Evolutionary conservation across 495 filamentous ascomycete genomes (phyloP).

Genomic region (Choiromyces venosus): DNA sequence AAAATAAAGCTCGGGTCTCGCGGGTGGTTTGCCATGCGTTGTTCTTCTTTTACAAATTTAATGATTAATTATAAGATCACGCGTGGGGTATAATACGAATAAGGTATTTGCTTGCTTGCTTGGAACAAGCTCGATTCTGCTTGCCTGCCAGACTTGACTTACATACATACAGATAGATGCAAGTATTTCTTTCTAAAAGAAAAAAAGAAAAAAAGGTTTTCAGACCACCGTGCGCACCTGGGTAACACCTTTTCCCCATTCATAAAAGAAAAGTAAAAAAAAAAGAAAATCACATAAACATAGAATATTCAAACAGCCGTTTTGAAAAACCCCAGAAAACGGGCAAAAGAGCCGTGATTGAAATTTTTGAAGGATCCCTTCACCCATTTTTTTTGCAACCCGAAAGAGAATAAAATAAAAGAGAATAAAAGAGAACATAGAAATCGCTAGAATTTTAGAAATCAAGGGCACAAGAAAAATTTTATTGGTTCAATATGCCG

Average conservation of each 20-base stretch:
- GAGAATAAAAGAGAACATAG: slow-evolving; percentile 10
- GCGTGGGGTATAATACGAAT: neutral
- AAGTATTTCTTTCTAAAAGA: neutral
- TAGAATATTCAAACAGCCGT: neutral
- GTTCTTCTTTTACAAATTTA: slow-evolving; percentile 1
- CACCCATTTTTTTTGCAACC: neutral
- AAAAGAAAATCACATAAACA: neutral
- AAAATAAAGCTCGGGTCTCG: neutral
- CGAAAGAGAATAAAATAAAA: neutral
- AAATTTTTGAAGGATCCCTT: neutral
- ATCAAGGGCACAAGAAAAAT: neutral
- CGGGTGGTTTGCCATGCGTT: slow-evolving; percentile 2
- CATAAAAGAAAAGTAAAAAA: neutral
- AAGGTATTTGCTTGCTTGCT: neutral
- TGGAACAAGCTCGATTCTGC: neutral
- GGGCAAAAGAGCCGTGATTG: neutral
- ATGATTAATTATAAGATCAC: slow-evolving; percentile 3
- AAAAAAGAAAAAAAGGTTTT: neutral
- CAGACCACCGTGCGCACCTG: neutral
- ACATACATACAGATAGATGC: neutral
- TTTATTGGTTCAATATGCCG: neutral
- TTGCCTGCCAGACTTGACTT: neutral
- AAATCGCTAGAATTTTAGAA: neutral
- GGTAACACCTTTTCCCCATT: neutral
- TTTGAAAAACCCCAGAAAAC: neutral